Evolutionary conservation across 441 rosid genomes (phyloP).

Genomic region (Corymbia calophylla): DNA sequence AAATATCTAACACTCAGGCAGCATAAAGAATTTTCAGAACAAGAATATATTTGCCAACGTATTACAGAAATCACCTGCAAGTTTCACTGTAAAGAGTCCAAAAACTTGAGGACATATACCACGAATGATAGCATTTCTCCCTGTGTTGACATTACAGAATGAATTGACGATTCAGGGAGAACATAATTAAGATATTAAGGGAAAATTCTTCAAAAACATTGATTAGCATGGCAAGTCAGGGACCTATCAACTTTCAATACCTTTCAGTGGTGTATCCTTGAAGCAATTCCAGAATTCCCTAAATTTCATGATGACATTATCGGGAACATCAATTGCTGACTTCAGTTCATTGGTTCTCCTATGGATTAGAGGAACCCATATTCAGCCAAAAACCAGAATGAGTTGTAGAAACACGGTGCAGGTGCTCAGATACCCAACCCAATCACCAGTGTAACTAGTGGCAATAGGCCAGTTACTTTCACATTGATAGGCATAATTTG

Average conservation of each 20-base stretch:
- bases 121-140: constrained; percentile 82
- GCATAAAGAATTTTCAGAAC: neutral
- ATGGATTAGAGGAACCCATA: neutral
- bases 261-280: constrained; percentile 67
- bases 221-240: neutral
- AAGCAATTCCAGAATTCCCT: constrained; percentile 81
- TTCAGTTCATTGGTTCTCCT: constrained; percentile 89
- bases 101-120: constrained; percentile 94
- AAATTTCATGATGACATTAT: constrained; percentile 57
- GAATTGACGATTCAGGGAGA: neutral
- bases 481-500: neutral
- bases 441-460: neutral
- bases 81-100: constrained; percentile 99
- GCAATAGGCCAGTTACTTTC: neutral
- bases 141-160: constrained; percentile 20
- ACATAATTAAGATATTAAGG: neutral
- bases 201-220: neutral
- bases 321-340: constrained; percentile 66
- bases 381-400: neutral
- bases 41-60: neutral
- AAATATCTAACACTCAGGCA: neutral
- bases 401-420: neutral
- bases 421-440: neutral
- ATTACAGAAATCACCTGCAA: constrained; percentile 50
- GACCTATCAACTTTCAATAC: constrained; percentile 16